Evolutionary conservation across 768 basidiomycete genomes (phyloP), one percentile per base, ranked within the genome.

Genomic region (Phanerodontia chrysosporium): DNA sequence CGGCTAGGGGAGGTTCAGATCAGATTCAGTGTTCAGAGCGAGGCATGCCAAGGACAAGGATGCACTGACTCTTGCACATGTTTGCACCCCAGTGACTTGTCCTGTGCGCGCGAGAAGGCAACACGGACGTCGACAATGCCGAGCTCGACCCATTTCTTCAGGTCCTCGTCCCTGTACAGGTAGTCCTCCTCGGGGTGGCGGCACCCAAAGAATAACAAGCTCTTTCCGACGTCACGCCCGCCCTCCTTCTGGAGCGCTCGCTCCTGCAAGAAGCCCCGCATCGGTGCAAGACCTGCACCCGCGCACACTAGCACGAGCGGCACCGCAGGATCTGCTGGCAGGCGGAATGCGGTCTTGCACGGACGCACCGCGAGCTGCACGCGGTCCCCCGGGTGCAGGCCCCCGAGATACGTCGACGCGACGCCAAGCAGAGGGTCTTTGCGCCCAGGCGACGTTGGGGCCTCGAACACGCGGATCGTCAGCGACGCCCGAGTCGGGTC

Each of bases 231-330:
- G 22, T 75, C 70, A 69, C 78, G 69, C 0, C 78, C 78, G 6
- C 76, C 69, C 22, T 66, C 58, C 65, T 75, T 77, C 65, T 80
- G 79, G 54, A 74, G 64, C 18, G 77, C 76, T 8, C 80, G 73
- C 62, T 81, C 80, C 66, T 80, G 78, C 32, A 82, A 71, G 70
- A 82, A 81, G 1, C 76, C 78, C 35, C 79, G 73, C 74, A 80
- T 78, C 3, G 80, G 80, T 2, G 80, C 79, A 16, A 82, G 64
- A 3, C 80, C 80, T 9, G 77, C 74, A 10, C 80, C 80, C 22
- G 78, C 76, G 57, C 74, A 76, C 60, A 78, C 73, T 74, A 80
- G 75, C 18, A 80, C 68, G 29, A 81, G 68, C 4, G 78, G 77
- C 12, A 72, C 65, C 3, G 58, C 28, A 6, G 71, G 73, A 58